Evolutionary conservation across 139 green algal species (phyloP), one percentile per base, ranked within the genome.

Genomic region (Cymbomonas tetramitiformis): DNA sequence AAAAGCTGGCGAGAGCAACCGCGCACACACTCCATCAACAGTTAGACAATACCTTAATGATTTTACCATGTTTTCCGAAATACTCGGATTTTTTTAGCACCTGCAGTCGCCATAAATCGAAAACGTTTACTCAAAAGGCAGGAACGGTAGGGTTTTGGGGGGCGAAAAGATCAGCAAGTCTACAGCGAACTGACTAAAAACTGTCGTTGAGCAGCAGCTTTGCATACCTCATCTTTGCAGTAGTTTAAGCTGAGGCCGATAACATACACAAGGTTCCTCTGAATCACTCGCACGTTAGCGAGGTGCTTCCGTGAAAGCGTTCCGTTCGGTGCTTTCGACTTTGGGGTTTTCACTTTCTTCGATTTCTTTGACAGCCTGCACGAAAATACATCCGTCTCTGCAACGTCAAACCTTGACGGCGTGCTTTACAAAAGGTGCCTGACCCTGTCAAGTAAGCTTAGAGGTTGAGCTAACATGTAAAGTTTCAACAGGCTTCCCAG

Each of bases 201-300:
- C 15, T 23, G 26, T 10, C 10, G 15, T 9, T 48, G 4, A 10
- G 31, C 10, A 24, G 38, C 38, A 44, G 44, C 44, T 52, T 52
- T 9, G 4, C 58, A 51, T 53, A 80, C 70, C 21, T 91, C 83
- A 59, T 94, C 86, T 15, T 71, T 55, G 69, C 85, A 94, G 15
- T 85, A 74, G 6, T 83, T 70, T 49, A 93, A 54, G 9, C 74
- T 58, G 31, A 95, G 51, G 5, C 86, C 86, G 41, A 95, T 81
- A 0, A 78, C 78, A 59, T 95, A 95, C 9, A 95, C 86, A 51
- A 95, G 72, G 67, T 89, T 94, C 38, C 78, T 74, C 77, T 95
- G 86, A 7, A 95, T 77, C 29, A 95, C 86, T 0, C 86, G 72
- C 21, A 94, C 72, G 55, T 92, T 87, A 51, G 77, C 66, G 57